phyloP scores from a whole-genome alignment of 2,329 filamentous ascomycete genomes.

The Aphanocladium album region DNA sequence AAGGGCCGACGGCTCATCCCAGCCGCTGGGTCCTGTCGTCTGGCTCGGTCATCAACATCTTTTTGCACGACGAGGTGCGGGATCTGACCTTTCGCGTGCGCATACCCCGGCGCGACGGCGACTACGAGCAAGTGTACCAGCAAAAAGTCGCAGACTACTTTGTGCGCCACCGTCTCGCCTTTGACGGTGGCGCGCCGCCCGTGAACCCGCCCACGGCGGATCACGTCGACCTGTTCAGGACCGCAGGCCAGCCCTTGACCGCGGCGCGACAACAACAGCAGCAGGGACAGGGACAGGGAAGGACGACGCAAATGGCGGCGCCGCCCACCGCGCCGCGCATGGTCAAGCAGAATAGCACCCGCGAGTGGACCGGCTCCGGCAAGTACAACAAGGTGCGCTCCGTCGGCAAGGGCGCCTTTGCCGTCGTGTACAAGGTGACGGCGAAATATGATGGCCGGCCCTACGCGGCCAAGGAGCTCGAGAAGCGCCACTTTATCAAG shows the following conservation, averaged over 20 bases:
- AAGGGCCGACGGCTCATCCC: constrained; percentile 27
- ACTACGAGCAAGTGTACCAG: constrained; percentile 59
- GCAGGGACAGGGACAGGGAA: constrained; percentile 1
- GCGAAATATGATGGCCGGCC: constrained; percentile 77
- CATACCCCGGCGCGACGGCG: constrained; percentile 69
- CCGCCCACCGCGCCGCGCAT: constrained; percentile 8
- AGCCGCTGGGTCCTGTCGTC: constrained; percentile 60
- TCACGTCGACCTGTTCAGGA: constrained; percentile 26
- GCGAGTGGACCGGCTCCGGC: constrained; percentile 76
- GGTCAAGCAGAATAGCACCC: constrained; percentile 33
- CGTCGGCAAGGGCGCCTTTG: constrained; percentile 92
- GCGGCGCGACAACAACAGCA: background rate
- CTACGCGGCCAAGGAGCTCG: constrained; percentile 89
- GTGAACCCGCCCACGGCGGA: constrained; percentile 1
- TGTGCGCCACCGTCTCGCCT: constrained; percentile 26
- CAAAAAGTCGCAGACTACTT: constrained; percentile 67
- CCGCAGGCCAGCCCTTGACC: background rate
- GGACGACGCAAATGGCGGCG: constrained; percentile 17
- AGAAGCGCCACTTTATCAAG: constrained; percentile 90
- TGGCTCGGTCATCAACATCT: constrained; percentile 69
- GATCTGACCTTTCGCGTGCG: constrained; percentile 81
- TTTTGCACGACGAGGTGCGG: constrained; percentile 43
- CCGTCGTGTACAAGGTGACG: constrained; percentile 85
- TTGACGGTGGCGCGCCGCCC: constrained; percentile 2
- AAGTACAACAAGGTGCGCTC: constrained; percentile 78